Evolutionary conservation across 305 asterid genomes (phyloP).

Genomic region (Solanum hybrid): DNA sequence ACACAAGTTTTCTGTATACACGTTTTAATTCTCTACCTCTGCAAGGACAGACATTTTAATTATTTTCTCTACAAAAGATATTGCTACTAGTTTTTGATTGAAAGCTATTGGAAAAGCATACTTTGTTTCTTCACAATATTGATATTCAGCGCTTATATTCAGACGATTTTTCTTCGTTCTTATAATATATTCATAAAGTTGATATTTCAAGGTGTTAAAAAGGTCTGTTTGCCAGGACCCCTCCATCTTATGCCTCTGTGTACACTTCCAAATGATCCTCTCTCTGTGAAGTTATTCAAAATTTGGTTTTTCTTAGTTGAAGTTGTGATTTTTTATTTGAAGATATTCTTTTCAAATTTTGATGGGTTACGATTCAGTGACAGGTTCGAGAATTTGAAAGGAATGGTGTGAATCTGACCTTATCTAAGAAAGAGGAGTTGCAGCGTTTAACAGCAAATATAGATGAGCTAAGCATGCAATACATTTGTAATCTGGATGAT

Average conservation of each 20-base stretch:
- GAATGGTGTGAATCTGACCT: constrained; percentile 76
- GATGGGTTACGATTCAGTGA: constrained; percentile 62
- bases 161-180: background rate
- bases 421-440: constrained; percentile 77
- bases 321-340: constrained; percentile 7
- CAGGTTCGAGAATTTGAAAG: constrained; percentile 97
- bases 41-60: background rate
- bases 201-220: background rate
- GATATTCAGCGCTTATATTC: background rate
- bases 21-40: background rate
- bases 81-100: constrained; percentile 2
- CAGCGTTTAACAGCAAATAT: constrained; percentile 65
- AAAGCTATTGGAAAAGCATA: background rate
- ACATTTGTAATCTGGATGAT: constrained; percentile 68
- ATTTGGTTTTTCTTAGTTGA: background rate
- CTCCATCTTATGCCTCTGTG: background rate
- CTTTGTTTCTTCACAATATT: background rate
- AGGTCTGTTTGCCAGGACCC: background rate
- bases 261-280: background rate
- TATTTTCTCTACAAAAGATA: background rate
- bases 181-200: background rate
- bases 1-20: background rate
- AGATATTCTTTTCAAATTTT: constrained; percentile 27
- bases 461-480: constrained; percentile 75
- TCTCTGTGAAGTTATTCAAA: background rate